Evolutionary conservation across 805 yeast genomes (phyloP).

Genomic region (Schwanniomyces vanrijiae): DNA sequence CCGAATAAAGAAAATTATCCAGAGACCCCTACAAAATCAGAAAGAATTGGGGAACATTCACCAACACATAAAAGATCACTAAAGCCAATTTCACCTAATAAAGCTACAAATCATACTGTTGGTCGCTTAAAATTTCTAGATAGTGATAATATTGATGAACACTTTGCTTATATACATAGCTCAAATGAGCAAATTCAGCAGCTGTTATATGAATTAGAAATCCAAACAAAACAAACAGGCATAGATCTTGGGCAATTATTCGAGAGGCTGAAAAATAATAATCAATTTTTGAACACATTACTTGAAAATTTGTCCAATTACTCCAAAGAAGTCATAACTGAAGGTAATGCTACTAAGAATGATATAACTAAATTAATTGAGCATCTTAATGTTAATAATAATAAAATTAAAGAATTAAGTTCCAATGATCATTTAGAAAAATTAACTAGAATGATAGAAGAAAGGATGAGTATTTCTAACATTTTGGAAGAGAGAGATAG

Average conservation of each 20-base stretch:
- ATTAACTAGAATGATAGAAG: not conserved
- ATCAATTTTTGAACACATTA: conserved; percentile 34
- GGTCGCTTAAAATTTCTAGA: conserved; percentile 31
- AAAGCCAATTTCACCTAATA: conserved; percentile 30
- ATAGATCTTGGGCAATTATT: conserved; percentile 35
- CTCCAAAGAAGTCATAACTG: conserved; percentile 34
- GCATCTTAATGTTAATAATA: conserved; percentile 14
- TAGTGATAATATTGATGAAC: conserved; percentile 33
- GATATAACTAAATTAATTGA: conserved; percentile 23
- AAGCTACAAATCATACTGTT: conserved; percentile 11
- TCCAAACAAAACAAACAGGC: conserved; percentile 33
- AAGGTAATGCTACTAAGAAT: conserved; percentile 34
- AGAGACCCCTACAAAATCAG: not conserved
- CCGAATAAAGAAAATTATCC: conserved; percentile 4
- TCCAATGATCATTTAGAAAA: not conserved
- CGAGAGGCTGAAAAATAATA: conserved; percentile 42
- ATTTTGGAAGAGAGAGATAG: not conserved
- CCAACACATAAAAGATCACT: conserved; percentile 12
- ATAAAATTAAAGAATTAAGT: not conserved
- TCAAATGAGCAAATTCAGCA: conserved; percentile 26
- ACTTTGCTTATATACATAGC: conserved; percentile 28
- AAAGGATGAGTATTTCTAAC: not conserved
- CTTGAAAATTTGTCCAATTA: conserved; percentile 33
- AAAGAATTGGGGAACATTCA: not conserved
- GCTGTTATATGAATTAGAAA: conserved; percentile 29